Evolutionary conservation across 2,329 filamentous ascomycete genomes (phyloP).

Genomic region (Nigrospora osmanthi): DNA sequence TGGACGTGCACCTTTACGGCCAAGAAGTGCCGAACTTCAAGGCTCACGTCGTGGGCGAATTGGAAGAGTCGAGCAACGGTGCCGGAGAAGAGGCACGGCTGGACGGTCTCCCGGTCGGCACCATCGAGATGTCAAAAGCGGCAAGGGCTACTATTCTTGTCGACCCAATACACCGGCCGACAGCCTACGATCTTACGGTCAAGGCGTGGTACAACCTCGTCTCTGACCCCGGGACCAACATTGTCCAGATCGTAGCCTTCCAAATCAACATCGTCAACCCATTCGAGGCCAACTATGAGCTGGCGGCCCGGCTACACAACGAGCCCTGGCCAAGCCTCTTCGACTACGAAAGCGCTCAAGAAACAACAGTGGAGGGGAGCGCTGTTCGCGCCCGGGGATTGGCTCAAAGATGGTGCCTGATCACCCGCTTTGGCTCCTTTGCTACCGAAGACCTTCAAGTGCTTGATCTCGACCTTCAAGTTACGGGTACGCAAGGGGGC

Average conservation of each 20-base stretch:
- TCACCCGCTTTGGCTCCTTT: constrained; percentile 69
- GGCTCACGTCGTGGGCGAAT: constrained; percentile 27
- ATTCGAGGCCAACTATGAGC: constrained; percentile 88
- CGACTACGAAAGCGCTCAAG: constrained; percentile 42
- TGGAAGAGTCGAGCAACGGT: constrained; percentile 20
- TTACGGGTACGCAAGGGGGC: constrained; percentile 53
- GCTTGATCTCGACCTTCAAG: constrained; percentile 50
- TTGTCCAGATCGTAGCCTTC: constrained; percentile 64
- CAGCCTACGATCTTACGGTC: constrained; percentile 60
- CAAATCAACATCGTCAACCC: constrained; percentile 70
- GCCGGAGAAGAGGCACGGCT: constrained; percentile 34
- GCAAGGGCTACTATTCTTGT: constrained; percentile 38
- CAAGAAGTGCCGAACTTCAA: constrained; percentile 39
- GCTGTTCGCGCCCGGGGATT: constrained; percentile 46
- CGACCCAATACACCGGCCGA: constrained; percentile 41
- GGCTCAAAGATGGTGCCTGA: constrained; percentile 72
- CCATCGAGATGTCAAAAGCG: constrained; percentile 37
- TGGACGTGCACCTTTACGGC: constrained; percentile 63
- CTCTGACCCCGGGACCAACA: constrained; percentile 72
- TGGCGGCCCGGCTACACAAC: constrained; percentile 69
- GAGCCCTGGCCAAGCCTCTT: constrained; percentile 88
- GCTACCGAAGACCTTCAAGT: constrained; percentile 64
- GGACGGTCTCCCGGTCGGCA: constrained; percentile 33
- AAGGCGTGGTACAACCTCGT: constrained; percentile 71
- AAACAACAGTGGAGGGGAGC: constrained; percentile 22